phyloP scores from a whole-genome alignment of 768 basidiomycete species.

The Amanita polypyramis region DNA sequence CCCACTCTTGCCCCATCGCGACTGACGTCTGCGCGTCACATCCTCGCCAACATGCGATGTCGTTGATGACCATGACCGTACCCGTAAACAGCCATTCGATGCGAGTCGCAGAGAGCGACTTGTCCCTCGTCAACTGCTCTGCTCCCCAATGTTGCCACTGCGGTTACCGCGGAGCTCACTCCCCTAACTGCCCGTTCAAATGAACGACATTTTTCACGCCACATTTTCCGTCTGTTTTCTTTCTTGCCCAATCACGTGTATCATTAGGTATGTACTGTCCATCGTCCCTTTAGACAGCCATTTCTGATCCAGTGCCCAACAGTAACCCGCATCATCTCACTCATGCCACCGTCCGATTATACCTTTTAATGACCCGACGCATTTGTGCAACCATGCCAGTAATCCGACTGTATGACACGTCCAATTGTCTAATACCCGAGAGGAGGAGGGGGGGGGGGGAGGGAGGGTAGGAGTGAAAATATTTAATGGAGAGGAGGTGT shows the following conservation, averaged over 20 bases:
- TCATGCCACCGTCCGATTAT: conserved; percentile 5
- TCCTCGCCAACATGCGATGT: conserved; percentile 6
- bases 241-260: conserved; percentile 9
- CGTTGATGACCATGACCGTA: conserved; percentile 3
- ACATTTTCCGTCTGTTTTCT: neutral
- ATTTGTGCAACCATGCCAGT: neutral
- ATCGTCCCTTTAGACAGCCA: neutral
- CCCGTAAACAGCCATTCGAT: conserved; percentile 6
- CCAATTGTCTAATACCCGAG: conserved; percentile 6
- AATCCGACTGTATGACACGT: conserved; percentile 7
- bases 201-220: conserved; percentile 17
- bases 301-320: neutral
- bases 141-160: conserved; percentile 76
- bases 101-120: conserved; percentile 16
- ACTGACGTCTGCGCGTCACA: conserved; percentile 7
- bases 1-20: conserved; percentile 11
- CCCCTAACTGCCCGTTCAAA: conserved; percentile 58
- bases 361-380: conserved; percentile 2
- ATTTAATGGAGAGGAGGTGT: conserved; percentile 8
- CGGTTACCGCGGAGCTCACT: conserved; percentile 52
- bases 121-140: conserved; percentile 34
- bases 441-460: neutral
- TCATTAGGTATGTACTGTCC: conserved; percentile 8
- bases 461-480: too few species aligned
- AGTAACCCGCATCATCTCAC: conserved; percentile 4